Percentiles rank a stretch among this genome's conserved stretches.
Evolutionary conservation across 352 stramenopile genomes (phyloP).

Genomic region (Pythium aquatile): DNA sequence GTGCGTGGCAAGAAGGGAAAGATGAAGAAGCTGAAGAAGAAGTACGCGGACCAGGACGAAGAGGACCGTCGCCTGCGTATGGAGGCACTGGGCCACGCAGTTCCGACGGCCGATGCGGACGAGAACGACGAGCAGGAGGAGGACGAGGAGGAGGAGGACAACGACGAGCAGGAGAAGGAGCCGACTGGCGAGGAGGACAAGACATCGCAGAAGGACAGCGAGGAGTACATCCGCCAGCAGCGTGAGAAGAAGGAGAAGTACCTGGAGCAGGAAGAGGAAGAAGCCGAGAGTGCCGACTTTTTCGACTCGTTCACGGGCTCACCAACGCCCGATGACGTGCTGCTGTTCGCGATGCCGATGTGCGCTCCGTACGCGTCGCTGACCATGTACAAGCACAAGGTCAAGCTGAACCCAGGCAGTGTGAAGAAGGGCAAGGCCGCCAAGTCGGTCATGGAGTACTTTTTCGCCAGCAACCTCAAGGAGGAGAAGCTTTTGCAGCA

Average conservation of each 20-base stretch:
- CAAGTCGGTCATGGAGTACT: constrained; percentile 86
- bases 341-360: constrained; percentile 90
- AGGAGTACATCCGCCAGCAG: constrained; percentile 71
- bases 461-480: constrained; percentile 68
- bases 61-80: constrained; percentile 93
- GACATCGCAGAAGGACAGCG: constrained; percentile 6
- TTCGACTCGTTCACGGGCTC: constrained; percentile 84
- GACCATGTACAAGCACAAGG: constrained; percentile 90
- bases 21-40: constrained; percentile 94
- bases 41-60: constrained; percentile 96
- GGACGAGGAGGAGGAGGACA: constrained; percentile 18
- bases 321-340: constrained; percentile 75
- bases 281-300: constrained; percentile 73
- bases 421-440: constrained; percentile 91
- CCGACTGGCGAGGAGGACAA: constrained; percentile 5
- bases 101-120: constrained; percentile 31
- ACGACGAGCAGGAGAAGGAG: constrained; percentile 15
- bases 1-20: constrained; percentile 94
- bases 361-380: constrained; percentile 88
- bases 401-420: constrained; percentile 88
- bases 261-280: constrained; percentile 82
- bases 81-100: constrained; percentile 79
- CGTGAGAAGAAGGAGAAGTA: constrained; percentile 84
- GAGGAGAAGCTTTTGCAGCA: constrained; percentile 54
- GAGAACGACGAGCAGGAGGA: constrained; percentile 20